phyloP scores from a whole-genome alignment of 2,329 filamentous ascomycete species.

The Fusarium sp. region DNA sequence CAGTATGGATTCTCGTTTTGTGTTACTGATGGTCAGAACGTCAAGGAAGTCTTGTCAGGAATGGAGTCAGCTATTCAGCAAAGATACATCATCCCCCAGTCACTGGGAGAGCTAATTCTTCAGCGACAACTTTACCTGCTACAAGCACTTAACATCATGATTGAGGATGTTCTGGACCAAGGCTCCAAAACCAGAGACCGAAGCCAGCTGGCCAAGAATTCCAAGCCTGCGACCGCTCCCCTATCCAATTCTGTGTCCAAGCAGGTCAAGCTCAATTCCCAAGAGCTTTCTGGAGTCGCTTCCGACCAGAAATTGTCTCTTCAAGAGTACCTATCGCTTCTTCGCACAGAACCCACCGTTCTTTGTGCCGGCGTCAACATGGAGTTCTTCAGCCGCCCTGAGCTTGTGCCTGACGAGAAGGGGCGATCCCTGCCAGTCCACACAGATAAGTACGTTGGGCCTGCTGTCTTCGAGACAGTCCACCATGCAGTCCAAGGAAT shows the following conservation, averaged over 20 bases:
- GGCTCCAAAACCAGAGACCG: slow-evolving; percentile 49
- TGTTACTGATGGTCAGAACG: slow-evolving; percentile 7
- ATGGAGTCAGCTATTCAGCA: slow-evolving; percentile 42
- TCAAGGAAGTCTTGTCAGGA: background rate
- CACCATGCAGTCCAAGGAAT: slow-evolving; percentile 51
- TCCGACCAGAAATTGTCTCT: slow-evolving; percentile 51
- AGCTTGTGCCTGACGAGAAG: slow-evolving; percentile 59
- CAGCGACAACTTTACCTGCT: slow-evolving; percentile 54
- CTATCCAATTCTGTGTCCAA: slow-evolving; percentile 49
- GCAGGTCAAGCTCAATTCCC: slow-evolving; percentile 48
- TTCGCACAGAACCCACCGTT: slow-evolving; percentile 50
- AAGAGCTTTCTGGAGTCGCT: slow-evolving; percentile 48
- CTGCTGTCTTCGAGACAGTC: slow-evolving; percentile 56
- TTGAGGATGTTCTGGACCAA: slow-evolving; percentile 57
- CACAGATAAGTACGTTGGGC: slow-evolving; percentile 58
- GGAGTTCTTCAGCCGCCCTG: slow-evolving; percentile 55
- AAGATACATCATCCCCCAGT: slow-evolving; percentile 46
- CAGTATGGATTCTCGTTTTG: slow-evolving; percentile 54
- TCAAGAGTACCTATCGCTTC: slow-evolving; percentile 52
- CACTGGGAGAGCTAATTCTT: slow-evolving; percentile 54
- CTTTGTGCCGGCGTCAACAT: slow-evolving; percentile 51
- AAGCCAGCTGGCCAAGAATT: slow-evolving; percentile 45
- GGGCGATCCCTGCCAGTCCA: slow-evolving; percentile 53
- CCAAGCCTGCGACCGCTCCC: slow-evolving; percentile 47
- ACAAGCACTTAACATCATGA: slow-evolving; percentile 55